These are phyloP conservation scores for Eucalyptus marginata DNA, from an alignment of 345 rosid species.

Conservation along the genomic window DNA sequence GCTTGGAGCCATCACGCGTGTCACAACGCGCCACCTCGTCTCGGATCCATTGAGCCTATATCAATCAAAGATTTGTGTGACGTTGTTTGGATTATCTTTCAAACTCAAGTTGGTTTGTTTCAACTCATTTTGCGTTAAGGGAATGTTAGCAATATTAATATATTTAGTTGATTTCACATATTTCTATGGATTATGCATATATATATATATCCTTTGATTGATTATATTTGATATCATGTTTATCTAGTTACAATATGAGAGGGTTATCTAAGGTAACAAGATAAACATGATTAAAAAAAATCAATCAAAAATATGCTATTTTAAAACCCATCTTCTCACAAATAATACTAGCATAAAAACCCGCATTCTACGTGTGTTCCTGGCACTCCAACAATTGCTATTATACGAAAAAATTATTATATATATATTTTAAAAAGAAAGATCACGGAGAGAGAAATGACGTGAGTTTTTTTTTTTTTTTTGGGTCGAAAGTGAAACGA, in stretches of 20 bases:
- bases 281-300: too few species aligned
- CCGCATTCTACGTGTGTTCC: neutral
- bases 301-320: neutral
- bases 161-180: neutral
- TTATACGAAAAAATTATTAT: too few species aligned
- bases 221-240: too few species aligned
- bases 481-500: neutral
- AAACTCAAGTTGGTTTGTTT: neutral
- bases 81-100: too few species aligned
- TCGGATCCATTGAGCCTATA: too few species aligned
- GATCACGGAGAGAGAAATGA: neutral
- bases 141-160: neutral
- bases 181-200: too few species aligned
- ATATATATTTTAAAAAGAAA: too few species aligned
- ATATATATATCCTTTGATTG: too few species aligned
- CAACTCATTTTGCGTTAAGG: accelerated
- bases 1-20: accelerated
- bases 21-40: accelerated
- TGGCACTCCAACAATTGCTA: neutral
- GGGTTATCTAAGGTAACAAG: neutral
- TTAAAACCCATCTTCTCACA: neutral
- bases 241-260: neutral
- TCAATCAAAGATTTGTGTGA: neutral
- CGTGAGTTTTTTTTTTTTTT: too few species aligned
- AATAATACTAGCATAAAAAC: neutral